Evolutionary conservation across 2,329 filamentous ascomycete genomes (phyloP), one percentile per base, ranked within the genome.

Genomic region (Coniochaeta sp.): DNA sequence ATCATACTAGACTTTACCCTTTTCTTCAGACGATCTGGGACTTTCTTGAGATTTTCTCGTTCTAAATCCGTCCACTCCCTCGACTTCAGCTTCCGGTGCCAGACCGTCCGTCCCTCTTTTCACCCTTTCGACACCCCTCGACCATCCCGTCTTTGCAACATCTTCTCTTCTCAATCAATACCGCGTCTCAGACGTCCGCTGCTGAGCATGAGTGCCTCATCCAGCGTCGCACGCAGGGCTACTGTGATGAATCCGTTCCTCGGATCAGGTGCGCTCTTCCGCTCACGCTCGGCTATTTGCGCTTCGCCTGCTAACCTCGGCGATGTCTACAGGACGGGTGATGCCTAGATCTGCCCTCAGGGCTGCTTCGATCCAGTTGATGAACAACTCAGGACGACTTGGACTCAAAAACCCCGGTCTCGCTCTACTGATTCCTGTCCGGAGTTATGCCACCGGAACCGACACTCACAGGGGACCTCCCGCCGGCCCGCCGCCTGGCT

Each of bases 401-500:
- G 67, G 71, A 50, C 69, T 66, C 48, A 67, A 75, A 56, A 63
- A 75, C 48, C 69, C 77, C 24, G 77, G 78, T 14, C 68, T 82
- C 59, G 79, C 80, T 45, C 70, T 85, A 31, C 66, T 84, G 53
- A 73, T 84, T 51, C 80, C 81, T 16, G 63, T 74, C 53, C 78
- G 82, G 63, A 67, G 68, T 60, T 71, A 83, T 60, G 74, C 77
- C 46, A 86, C 82, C 60, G 80, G 84, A 53, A 76, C 79, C 65
- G 72, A 73, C 52, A 67, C 76, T 50, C 71, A 75, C 54, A 51
- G 54, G 51, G 60, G 70, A 24, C 68, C 69, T 31, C 73, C 79
- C 49, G 75, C 78, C 51, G 84, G 81, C 48, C 91, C 90, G 42
- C 91, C 91, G 52, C 91, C 91, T 13, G 91, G 91, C 26, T 96